These are phyloP conservation scores for Saccharum officinarum DNA, from an alignment of 176 grass and related monocot species.

Conservation along the genomic window DNA sequence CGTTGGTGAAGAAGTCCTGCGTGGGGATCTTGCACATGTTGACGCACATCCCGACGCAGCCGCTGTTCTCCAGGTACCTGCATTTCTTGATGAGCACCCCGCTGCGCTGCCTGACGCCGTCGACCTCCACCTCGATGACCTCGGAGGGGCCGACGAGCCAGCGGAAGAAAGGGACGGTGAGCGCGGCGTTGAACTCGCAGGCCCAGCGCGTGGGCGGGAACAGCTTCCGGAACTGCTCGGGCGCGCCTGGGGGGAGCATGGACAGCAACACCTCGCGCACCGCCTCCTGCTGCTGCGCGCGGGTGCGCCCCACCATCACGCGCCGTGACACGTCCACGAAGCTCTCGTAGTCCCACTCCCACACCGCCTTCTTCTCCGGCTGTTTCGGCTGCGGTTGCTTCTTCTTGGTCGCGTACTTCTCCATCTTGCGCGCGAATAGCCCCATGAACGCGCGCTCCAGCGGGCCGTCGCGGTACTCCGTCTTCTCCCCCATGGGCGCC, in stretches of 20 bases:
- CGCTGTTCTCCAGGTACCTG: conserved; percentile 88
- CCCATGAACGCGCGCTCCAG: conserved; percentile 89
- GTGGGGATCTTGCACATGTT: conserved; percentile 94
- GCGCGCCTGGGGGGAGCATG: conserved; percentile 82
- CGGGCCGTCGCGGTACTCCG: conserved; percentile 73
- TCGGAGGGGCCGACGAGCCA: conserved; percentile 94
- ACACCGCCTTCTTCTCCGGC: conserved; percentile 38
- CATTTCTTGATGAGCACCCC: conserved; percentile 88
- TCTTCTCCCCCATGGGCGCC: conserved; percentile 89
- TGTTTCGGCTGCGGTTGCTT: background rate
- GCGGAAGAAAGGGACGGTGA: conserved; percentile 90
- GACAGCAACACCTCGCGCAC: conserved; percentile 85
- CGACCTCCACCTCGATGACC: conserved; percentile 77
- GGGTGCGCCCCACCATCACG: conserved; percentile 74
- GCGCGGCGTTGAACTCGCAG: conserved; percentile 88
- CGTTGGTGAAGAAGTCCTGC: conserved; percentile 88
- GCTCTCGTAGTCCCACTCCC: conserved; percentile 88
- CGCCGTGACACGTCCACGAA: conserved; percentile 91
- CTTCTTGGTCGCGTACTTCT: conserved; percentile 50
- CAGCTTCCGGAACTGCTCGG: conserved; percentile 76
- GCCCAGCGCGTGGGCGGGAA: conserved; percentile 83
- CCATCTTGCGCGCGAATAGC: conserved; percentile 87
- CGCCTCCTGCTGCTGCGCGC: conserved; percentile 82
- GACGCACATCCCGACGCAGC: conserved; percentile 95
- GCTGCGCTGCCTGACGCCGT: conserved; percentile 69